These are phyloP conservation scores for Tulasnella sp. DNA, from an alignment of 768 basidiomycete genomes.

Conservation along the genomic window DNA sequence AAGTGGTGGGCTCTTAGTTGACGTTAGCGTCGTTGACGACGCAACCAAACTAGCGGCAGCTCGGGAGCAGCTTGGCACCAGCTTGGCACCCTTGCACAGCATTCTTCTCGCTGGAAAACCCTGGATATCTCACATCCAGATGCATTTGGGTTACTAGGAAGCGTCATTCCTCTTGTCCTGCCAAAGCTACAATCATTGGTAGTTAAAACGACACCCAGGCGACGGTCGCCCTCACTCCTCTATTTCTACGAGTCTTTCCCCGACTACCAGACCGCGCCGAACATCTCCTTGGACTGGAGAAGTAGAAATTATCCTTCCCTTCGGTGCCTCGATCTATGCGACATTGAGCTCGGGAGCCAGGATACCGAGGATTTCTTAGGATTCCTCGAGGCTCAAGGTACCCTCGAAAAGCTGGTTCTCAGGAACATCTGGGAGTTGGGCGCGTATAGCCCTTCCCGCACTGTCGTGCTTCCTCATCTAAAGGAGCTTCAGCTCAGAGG, in stretches of 20 bases:
- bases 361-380: neutral
- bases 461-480: neutral
- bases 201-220: neutral
- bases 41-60: neutral
- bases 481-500: neutral
- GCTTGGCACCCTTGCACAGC: neutral
- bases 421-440: neutral
- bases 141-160: neutral
- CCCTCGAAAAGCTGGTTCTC: neutral
- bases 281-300: neutral
- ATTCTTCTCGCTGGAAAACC: neutral
- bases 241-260: neutral
- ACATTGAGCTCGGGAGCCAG: neutral
- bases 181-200: neutral
- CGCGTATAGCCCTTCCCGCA: neutral
- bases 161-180: neutral
- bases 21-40: neutral
- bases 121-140: neutral
- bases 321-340: neutral
- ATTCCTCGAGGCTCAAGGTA: neutral
- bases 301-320: neutral
- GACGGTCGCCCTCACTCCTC: neutral
- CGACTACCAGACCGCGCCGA: neutral
- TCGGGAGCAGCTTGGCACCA: no score
- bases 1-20: neutral